Evolutionary conservation across 1,284 basidiomycete genomes (phyloP), one percentile per base, ranked within the genome.

Genomic region (Melampsora americana): DNA sequence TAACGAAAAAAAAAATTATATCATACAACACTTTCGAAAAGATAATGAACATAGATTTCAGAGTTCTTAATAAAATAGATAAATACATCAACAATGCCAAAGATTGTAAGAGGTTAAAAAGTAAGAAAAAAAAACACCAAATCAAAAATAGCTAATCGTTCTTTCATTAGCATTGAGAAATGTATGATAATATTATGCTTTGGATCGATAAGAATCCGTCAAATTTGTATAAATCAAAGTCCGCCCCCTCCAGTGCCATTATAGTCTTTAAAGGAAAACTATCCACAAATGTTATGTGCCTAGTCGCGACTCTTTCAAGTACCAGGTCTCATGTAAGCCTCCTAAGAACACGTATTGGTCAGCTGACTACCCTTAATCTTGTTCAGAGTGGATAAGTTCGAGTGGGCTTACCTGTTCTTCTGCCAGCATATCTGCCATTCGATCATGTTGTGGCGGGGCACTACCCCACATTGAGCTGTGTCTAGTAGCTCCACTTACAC

Each of bases 381-480:
- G 9, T 64, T 30, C 18, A 9, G 35, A 16, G 32, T 3, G 35
- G 42, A 44, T 32, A 18, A 12, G 16, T 44, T 59, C 23, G 1
- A 23, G 0, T 16, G 61, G 23, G 44, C 77, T 62, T 20, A 80
- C 79, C 69, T 81, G 80, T 66, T 81, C 80, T 74, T 81, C 79
- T 1, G 79, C 80, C 32, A 80, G 76, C 81, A 80, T 80, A 18
- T 80, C 79, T 18, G 75, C 78, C 79, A 80, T 77, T 20, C 79
- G 65, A 53, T 80, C 78, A 83, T 44, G 42, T 14, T 61, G 79
- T 75, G 18, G 77, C 78, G 12, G 84, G 83, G 12, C 79, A 80
- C 30, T 79, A 84, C 70, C 82, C 84, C 28, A 81, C 82, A 67
- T 83, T 83, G 78, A 84, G 82, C 67, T 80, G 83, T n/a, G 82